Base-by-base conservation (phyloP, 768 basidiomycete species). In the Russula abietina region DNA sequence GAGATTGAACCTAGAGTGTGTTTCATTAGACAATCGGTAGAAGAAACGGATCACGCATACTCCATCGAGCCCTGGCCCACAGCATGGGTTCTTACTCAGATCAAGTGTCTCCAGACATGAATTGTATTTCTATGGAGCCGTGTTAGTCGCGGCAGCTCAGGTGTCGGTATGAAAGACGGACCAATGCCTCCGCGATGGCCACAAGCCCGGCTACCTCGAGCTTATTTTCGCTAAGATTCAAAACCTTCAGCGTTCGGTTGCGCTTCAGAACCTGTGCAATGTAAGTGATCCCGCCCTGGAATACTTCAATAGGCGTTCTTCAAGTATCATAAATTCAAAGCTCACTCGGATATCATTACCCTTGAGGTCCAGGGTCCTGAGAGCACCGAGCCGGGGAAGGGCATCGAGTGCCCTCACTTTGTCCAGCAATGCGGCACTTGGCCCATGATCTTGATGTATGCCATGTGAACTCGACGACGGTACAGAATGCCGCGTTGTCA, bases 241-340 rank as follows among this genome's bases (percentile, higher is more conserved):
- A 80, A 6, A 98, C 87, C 74, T 96, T 97, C 49, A 98, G 78
- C 3, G 96, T 98, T 49, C 94, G 80, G 73, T 99, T 98, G 41
- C 96, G 87, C 71, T 98, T 98, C 65, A 98, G 78, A 0, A 98
- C 96, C 74, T 98, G 95, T 0, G 94, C 88, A 53, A 98, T 83
- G 70, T 97, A 98, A 0, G 83, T 84, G 39, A 98, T 87, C 0
- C 96, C 95, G 48, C 74, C 82, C 82, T 84, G 64, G 39, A 60
- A 60, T 28, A 30, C 26, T 38, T 64, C 48, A 64, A 50, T 38
- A 43, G 16, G 28, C 32, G 26, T 26, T 38, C 39, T 19, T n/a
- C 48, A 28, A 46, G 48, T 28, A 11, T 41, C 28, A 59, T 24
- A 8, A 9, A 51, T 24, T 16, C 32, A 54, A 36, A 16, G 79